Evolutionary conservation across 305 asterid genomes (phyloP), one percentile per base, ranked within the genome.

Genomic region (Fraxinus baroniana): DNA sequence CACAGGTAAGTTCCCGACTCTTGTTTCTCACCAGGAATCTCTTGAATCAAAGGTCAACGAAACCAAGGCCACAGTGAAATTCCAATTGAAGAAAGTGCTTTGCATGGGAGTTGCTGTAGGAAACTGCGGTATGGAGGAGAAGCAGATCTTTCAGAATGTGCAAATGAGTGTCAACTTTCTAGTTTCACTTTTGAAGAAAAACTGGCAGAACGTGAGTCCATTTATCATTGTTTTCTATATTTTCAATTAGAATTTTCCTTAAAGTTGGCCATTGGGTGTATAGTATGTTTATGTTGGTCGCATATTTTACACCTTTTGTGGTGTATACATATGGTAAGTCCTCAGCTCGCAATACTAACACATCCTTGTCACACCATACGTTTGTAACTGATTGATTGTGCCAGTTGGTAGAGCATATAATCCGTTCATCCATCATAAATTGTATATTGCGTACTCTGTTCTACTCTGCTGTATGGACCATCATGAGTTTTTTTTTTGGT

Each of bases 31-130:
- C 83, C 94, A 90, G 77, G 96, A 92, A 79, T 92, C 94, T 2
- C 90, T 92, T 0, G 96, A 92, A 83, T 76, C 93, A 4, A 92
- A 91, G 86, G 94, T 90, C 81, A 91, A 88, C 2, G 94, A 92
- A 83, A 90, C 90, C 52, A 92, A 92, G 74, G 96, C 96, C 15
- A 92, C 94, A 1, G 86, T 92, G 22, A 92, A 92, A 85, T 92
- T 92, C 82, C 96, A 92, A 52, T 81, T 92, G 89, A 92, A 92
- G 85, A 92, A 92, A 83, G 96, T 92, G 75, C 94, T 92, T 32
- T 92, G 96, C 87, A 90, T 92, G 96, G 94, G 94, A n/a, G 93
- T 92, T 46, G 96, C 96, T 3, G 96, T 92, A 66, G 96, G 96
- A 2, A 92, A 92, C 62, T 80, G 87, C 24, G 88, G 60, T 74